These are phyloP conservation scores for Grigorovia jiainica DNA, from an alignment of 805 yeast species.

Conservation along the genomic window DNA sequence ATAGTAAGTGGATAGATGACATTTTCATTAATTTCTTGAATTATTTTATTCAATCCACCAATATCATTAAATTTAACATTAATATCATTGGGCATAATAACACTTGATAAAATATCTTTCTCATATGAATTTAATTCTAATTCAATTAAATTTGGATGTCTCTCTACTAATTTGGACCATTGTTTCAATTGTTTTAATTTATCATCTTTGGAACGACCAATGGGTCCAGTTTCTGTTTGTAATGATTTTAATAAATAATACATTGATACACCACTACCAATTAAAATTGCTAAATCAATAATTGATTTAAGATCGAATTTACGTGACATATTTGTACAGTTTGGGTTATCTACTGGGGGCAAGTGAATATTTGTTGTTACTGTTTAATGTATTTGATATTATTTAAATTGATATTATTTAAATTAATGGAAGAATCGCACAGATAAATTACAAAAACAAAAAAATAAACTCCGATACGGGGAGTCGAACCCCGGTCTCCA, in stretches of 20 bases:
- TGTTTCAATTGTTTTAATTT: slow-evolving; percentile 52
- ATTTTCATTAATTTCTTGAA: slow-evolving; percentile 79
- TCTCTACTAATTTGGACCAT: slow-evolving; percentile 44
- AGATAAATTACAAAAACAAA: no score
- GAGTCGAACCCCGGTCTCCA: no score
- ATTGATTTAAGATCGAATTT: slow-evolving; percentile 32
- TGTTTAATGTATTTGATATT: no score
- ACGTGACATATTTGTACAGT: slow-evolving; percentile 19
- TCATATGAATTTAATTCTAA: slow-evolving; percentile 61
- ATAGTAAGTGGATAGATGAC: slow-evolving; percentile 77
- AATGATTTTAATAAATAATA: slow-evolving; percentile 49
- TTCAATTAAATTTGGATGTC: slow-evolving; percentile 48
- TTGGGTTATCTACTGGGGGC: no score
- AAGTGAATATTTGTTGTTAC: no score
- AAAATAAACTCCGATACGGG: slow-evolving; percentile 8
- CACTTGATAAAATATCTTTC: slow-evolving; percentile 60
- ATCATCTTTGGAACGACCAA: slow-evolving; percentile 42
- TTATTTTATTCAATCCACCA: slow-evolving; percentile 78
- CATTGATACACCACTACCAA: slow-evolving; percentile 61
- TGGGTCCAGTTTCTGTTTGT: slow-evolving; percentile 35
- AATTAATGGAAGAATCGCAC: background rate
- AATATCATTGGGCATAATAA: slow-evolving; percentile 79
- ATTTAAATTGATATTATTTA: no score
- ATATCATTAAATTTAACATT: slow-evolving; percentile 66
- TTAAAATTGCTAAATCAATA: slow-evolving; percentile 40